These are phyloP conservation scores for Gynandropsis gynandra DNA, from an alignment of 345 rosid genomes.

Conservation along the genomic window DNA sequence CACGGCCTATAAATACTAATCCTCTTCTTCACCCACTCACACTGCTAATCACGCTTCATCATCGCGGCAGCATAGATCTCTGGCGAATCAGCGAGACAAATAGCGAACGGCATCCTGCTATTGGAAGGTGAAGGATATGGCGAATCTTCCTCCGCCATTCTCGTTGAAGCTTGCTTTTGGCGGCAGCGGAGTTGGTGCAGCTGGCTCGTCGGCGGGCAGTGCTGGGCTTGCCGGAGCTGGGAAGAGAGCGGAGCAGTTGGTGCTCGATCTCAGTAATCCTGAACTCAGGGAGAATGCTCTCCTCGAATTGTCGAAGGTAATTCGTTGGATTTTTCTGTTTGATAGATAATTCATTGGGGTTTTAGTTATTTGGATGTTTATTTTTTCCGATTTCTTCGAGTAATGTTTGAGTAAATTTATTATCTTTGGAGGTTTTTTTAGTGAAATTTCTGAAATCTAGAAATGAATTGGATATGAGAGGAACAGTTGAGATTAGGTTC, in stretches of 20 bases:
- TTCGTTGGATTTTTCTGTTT: neutral
- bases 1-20: too few species aligned
- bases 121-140: conserved; percentile 31
- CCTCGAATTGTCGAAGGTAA: conserved; percentile 56
- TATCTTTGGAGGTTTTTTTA: conserved; percentile 10
- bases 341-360: neutral
- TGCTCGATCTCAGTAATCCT: conserved; percentile 64
- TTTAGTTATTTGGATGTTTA: conserved; percentile 3
- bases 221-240: conserved; percentile 27
- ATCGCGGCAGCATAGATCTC: too few species aligned
- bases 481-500: too few species aligned
- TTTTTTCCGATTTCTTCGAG: conserved; percentile 2
- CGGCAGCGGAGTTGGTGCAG: conserved; percentile 30
- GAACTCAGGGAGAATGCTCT: conserved; percentile 82
- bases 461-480: neutral
- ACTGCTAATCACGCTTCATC: too few species aligned
- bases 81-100: too few species aligned
- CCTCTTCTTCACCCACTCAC: too few species aligned
- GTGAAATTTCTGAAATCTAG: conserved; percentile 1
- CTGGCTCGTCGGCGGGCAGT: conserved; percentile 18
- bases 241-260: conserved; percentile 56
- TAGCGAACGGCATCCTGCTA: too few species aligned
- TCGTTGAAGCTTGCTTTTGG: conserved; percentile 40
- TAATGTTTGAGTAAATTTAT: too few species aligned
- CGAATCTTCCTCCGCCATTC: conserved; percentile 53